Conservation (phyloP, 2,329 filamentous ascomycete genomes). For the Paecilomyces fulvus region DNA sequence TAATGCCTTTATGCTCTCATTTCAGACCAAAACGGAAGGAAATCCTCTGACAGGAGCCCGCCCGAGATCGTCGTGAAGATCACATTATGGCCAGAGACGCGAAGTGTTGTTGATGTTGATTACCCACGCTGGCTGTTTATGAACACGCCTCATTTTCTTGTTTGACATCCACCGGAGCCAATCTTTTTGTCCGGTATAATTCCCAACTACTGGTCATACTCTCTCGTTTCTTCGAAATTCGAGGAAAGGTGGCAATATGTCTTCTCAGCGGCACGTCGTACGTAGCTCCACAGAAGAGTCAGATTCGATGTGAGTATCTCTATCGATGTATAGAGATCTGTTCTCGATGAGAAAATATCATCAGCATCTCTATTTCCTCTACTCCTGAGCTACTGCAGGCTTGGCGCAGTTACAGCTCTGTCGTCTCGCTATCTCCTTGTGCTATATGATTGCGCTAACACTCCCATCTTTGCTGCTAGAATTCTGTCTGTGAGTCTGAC, state of each 20-base stretch:
- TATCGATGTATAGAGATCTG: not conserved
- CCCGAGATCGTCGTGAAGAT: not conserved
- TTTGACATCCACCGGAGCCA: not conserved
- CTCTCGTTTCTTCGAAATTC: not conserved
- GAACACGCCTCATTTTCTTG: not conserved
- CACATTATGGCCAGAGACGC: not conserved
- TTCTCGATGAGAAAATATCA: not conserved
- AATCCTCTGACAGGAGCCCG: not conserved
- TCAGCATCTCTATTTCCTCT: not conserved
- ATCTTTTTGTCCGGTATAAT: not conserved
- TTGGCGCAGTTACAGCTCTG: not conserved
- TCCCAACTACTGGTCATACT: not conserved
- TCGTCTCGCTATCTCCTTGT: not conserved
- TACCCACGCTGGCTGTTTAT: not conserved
- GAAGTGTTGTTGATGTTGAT: not conserved
- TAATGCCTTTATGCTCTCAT: not conserved
- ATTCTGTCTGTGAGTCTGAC: not conserved
- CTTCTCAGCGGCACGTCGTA: not conserved
- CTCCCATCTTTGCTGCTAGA: not conserved
- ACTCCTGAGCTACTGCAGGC: not conserved
- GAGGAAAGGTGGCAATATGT: not conserved
- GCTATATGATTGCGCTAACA: not conserved
- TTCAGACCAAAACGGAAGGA: not conserved
- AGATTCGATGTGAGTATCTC: not conserved
- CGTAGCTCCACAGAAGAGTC: not conserved